Base-by-base conservation (phyloP, 192 early-diverging fungal species). In the Backusella tarrabulga region DNA sequence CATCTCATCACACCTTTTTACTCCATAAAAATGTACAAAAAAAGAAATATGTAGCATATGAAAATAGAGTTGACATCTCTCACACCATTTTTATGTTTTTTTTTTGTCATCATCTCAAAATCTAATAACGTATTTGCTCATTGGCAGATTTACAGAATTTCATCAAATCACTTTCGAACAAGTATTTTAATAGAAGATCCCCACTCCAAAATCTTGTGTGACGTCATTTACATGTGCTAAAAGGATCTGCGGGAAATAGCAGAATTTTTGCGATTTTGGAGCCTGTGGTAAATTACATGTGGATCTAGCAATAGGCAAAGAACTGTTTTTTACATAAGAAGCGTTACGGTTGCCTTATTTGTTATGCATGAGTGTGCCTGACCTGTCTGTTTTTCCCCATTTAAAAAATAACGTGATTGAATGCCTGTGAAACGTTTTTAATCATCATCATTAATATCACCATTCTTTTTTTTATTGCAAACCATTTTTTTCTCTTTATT, bases 161-260 rank as follows among this genome's bases (percentile, higher is more conserved):
- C 8, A 63, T 60, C 56, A 60, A 63, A 63, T 63, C 56, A 63
- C 23, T 63, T 63, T 63, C 8, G 56, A 63, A 63, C 56, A 63
- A 63, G 56, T 63, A 63, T 63, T 29, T 29, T 29, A 26, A 26
- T 29, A 14, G 12, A 29, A 63, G 56, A 63, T 63, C 56, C 56
- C 56, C 56, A 63, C 11, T 26, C 26, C 11, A 50, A 50, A 50
- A 29, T 56, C 29, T 63, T 63, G 56, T 63, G 56, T 63, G 56
- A 63, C 56, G 56, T 63, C 56, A 63, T 32, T 32, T 23, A 9
- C 56, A 63, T 63, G 56, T 63, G 56, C 23, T 9, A 56, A 56
- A 63, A 63, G 12, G 56, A 63, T 63, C 56, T 29, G 56, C 56
- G 56, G 56, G 23, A 63, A 26, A 63, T 29, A 63, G 56, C 56